Evolutionary conservation across 192 early-diverging fungal species (phyloP), one percentile per base, ranked within the genome.

Genomic region (Coemansia sp.): DNA sequence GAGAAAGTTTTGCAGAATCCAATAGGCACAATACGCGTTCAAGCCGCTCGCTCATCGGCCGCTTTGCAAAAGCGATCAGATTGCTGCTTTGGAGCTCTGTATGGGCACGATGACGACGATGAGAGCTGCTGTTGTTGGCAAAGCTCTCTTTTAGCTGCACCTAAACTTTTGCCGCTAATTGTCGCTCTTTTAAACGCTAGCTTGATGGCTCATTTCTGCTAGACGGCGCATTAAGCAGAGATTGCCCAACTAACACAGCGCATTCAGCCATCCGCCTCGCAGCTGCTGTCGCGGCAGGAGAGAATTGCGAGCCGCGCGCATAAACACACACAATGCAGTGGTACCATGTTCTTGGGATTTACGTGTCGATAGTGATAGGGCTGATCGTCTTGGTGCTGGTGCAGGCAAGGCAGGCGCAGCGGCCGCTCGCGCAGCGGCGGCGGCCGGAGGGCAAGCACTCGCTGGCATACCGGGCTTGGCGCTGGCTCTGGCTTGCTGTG

Each of bases 311-410:
- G 47, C 24, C 47, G 24, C 47, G 11, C 60, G 49, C 49, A 53
- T 54, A 54, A 32, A 42, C 20, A 27, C 38, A 39, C 15, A 36
- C 38, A 60, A 70, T 71, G 65, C 36, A 65, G 58, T 81, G 78
- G 78, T 75, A 72, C 63, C 67, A 81, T 63, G 65, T 81, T 31
- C 56, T 81, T 41, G 78, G 78, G 20, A 65, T 81, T 32, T 81
- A 81, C 68, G 32, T 74, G 62, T 36, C 56, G 14, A 62, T 75
- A 9, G 73, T 81, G 36, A 51, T 81, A 51, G 78, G 68, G 41
- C 65, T 81, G 25, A 68, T 74, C 6, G 64, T 71, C 31, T 59
- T 75, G 45, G 58, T 74, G 22, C 11, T 81, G 24, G 66, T 74
- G 49, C 69, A 71, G 19, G 73, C 70, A 41, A 71, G 46, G 24